Evolutionary conservation across 306 rosid genomes (phyloP).

Genomic region (Adenanthera pavonina): DNA sequence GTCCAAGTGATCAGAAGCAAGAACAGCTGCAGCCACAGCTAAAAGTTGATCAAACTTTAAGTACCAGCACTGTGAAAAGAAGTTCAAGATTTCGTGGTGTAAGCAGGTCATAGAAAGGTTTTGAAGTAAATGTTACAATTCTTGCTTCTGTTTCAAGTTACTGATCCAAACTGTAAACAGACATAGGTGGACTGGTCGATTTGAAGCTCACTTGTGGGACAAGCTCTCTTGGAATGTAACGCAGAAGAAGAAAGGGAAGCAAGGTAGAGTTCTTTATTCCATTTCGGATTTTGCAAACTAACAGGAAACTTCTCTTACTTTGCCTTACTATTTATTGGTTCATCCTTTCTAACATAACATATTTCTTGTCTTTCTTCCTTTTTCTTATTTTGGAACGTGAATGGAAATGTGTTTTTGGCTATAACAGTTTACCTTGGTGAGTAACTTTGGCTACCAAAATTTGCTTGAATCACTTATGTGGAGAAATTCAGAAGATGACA

Average conservation of each 20-base stretch:
- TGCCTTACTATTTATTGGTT: not conserved
- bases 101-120: constrained; percentile 58
- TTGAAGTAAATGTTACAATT: not conserved
- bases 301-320: not conserved
- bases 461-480: not conserved
- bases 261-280: constrained; percentile 52
- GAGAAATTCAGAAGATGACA: not conserved
- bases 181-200: constrained; percentile 95
- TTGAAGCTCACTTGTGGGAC: constrained; percentile 95
- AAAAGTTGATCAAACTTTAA: constrained; percentile 50
- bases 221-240: constrained; percentile 89
- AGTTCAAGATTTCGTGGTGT: constrained; percentile 88
- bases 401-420: constrained; percentile 33
- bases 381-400: constrained; percentile 32
- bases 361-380: constrained; percentile 1
- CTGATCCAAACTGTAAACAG: constrained; percentile 48
- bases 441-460: not conserved
- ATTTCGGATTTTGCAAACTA: not conserved
- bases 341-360: constrained; percentile 24
- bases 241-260: constrained; percentile 91
- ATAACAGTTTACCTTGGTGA: constrained; percentile 76
- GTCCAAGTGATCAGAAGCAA: constrained; percentile 29
- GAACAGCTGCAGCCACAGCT: constrained; percentile 15
- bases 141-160: constrained; percentile 17
- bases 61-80: constrained; percentile 61